phyloP scores from a whole-genome alignment of 1,284 basidiomycete species.

The Pseudozyma hubeiensis region DNA sequence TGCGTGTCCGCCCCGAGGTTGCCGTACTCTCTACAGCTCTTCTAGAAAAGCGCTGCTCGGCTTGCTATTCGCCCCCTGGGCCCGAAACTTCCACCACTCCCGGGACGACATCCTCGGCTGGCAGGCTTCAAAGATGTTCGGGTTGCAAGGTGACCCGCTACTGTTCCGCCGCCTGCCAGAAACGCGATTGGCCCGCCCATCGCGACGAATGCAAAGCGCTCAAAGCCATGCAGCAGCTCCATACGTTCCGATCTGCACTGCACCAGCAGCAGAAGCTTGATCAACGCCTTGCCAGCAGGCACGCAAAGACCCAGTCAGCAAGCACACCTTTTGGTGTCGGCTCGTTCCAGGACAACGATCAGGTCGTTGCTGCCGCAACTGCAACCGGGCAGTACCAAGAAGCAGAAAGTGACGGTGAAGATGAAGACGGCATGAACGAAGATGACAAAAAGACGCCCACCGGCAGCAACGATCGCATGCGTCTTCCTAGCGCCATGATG shows the following conservation, averaged over 20 bases:
- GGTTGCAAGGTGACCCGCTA: constrained; percentile 48
- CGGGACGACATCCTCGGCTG: background rate
- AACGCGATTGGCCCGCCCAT: constrained; percentile 43
- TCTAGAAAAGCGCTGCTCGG: constrained; percentile 41
- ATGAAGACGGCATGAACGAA: constrained; percentile 1
- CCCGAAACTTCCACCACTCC: constrained; percentile 2
- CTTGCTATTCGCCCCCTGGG: constrained; percentile 29
- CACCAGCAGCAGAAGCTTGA: constrained; percentile 26
- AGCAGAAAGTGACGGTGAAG: constrained; percentile 16
- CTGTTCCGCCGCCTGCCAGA: constrained; percentile 43
- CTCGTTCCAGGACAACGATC: constrained; percentile 41
- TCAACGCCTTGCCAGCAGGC: constrained; percentile 28
- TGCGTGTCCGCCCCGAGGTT: constrained; percentile 33
- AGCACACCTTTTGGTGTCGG: constrained; percentile 28
- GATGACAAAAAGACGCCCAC: background rate
- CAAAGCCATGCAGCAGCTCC: constrained; percentile 35
- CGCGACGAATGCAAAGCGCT: constrained; percentile 54
- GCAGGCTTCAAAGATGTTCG: constrained; percentile 45
- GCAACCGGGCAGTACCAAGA: constrained; percentile 14
- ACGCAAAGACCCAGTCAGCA: constrained; percentile 8
- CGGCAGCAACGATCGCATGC: constrained; percentile 9
- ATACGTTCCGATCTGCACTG: constrained; percentile 29
- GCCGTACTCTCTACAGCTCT: constrained; percentile 37
- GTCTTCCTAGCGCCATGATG: constrained; percentile 41
- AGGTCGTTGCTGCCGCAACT: constrained; percentile 29